Evolutionary conservation across 305 asterid species (phyloP), one percentile per base, ranked within the genome.

Genomic region (Solanum hybrid): DNA sequence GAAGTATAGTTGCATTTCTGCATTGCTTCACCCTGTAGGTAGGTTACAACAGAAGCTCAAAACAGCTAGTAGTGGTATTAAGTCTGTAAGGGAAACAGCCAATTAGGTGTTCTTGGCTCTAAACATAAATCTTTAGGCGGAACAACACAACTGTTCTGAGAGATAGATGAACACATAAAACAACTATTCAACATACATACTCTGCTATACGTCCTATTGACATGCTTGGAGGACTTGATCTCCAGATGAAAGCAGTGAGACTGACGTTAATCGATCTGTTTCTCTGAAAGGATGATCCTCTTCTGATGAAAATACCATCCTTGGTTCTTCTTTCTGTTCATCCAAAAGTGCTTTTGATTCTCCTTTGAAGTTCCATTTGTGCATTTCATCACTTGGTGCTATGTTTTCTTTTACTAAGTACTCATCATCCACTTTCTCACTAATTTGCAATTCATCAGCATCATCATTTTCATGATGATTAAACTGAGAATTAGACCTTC

Each of bases 401-500:
- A 86, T 88, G 51, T 94, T 96, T 87, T 95, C 97, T 91, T 95
- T 94, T 18, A 18, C 51, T 26, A 67, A 77, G 86, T 74, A 26
- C 64, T 83, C 20, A 88, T 85, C 89, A 37, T 96, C 92, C 26
- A 61, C 11, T 61, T 61, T 20, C 71, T 61, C 71, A 61, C 26
- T 61, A 20, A 61, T 5, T 61, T 61, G 11, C 11, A 61, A 3
- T 61, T 61, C 71, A 61, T 61, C 71, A 61, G 7, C 67, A 14
- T 46, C 64, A 51, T 89, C 91, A 78, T 87, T 88, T 90, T 92
- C 92, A 90, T 91, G 92, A 33, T 92, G 85, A 77, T 86, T 91
- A 90, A 90, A 94, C 80, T 94, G 95, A 11, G 98, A 96, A 83
- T 95, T 93, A 93, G 94, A 93, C 86, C 96, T 91, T 40, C 75